phyloP scores from a whole-genome alignment of 306 rosid species.

The Lathyrus aphaca region DNA sequence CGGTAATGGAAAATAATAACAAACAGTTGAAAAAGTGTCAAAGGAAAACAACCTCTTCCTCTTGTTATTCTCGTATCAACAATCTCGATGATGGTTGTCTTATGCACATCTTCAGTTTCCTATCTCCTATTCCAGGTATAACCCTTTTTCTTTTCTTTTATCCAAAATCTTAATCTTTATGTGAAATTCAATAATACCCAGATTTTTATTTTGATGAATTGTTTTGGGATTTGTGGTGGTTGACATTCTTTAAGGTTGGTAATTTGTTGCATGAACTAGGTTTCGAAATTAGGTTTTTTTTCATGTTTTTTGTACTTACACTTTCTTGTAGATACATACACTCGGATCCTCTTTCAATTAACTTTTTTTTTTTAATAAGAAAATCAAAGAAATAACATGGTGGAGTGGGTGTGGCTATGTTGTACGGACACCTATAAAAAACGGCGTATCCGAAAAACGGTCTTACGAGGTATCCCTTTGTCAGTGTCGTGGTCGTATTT shows the following conservation, averaged over 20 bases:
- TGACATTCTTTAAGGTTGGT: background rate
- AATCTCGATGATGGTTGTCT: conserved; percentile 89
- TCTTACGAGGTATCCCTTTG: no score
- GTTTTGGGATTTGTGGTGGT: conserved; percentile 24
- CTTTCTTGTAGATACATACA: background rate
- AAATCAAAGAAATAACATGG: conserved; percentile 16
- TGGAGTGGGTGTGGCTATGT: no score
- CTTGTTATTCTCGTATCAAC: conserved; percentile 51
- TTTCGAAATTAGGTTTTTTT: conserved; percentile 21
- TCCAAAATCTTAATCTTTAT: conserved; percentile 18
- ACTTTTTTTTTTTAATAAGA: background rate
- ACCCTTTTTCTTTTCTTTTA: background rate
- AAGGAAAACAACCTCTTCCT: conserved; percentile 26
- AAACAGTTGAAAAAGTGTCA: conserved; percentile 41
- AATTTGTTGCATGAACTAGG: conserved; percentile 21
- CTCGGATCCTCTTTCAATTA: background rate
- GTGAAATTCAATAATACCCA: conserved; percentile 34
- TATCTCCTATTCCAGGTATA: conserved; percentile 89
- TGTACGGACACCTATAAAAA: no score
- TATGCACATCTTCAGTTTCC: conserved; percentile 93
- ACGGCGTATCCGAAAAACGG: no score
- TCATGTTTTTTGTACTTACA: background rate
- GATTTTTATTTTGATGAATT: conserved; percentile 26
- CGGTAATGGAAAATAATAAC: conserved; percentile 29
- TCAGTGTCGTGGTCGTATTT: no score